phyloP scores from a whole-genome alignment of 1,139 yeast genomes.

The Candida smagusa region DNA sequence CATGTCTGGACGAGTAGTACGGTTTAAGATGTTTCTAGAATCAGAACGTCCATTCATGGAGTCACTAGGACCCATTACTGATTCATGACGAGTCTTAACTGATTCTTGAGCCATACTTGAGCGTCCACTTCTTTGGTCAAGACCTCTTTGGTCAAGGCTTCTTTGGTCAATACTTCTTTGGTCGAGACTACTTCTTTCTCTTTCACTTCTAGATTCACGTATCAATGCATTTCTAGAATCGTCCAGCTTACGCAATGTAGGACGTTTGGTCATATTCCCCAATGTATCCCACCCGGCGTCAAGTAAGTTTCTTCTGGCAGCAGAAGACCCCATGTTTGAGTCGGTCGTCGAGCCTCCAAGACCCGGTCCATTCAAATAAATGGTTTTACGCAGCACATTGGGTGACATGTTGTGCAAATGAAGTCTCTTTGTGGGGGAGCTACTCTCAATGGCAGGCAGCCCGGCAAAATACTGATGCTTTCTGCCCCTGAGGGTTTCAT shows the following conservation, averaged over 20 bases:
- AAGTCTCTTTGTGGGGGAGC: slow-evolving; percentile 30
- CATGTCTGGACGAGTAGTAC: neutral
- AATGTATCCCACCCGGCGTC: slow-evolving; percentile 1
- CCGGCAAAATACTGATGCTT: neutral
- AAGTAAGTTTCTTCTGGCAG: slow-evolving; percentile 3
- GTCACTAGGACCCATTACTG: too few relatives aligned
- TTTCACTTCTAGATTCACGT: too few relatives aligned
- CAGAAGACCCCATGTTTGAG: slow-evolving; percentile 5
- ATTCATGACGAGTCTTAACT: too few relatives aligned
- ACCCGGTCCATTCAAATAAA: slow-evolving; percentile 14
- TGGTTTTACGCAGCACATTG: slow-evolving; percentile 32
- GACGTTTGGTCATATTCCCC: neutral
- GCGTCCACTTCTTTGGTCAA: too few relatives aligned
- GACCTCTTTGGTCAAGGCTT: too few relatives aligned
- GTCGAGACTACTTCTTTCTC: too few relatives aligned
- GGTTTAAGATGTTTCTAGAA: neutral
- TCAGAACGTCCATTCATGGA: neutral
- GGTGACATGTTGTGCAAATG: slow-evolving; percentile 43
- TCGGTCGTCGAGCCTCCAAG: slow-evolving; percentile 3
- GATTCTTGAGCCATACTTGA: too few relatives aligned
- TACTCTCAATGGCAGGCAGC: slow-evolving; percentile 10
- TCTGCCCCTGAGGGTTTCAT: neutral
- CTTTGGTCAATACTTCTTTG: too few relatives aligned
- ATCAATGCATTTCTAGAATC: too few relatives aligned
- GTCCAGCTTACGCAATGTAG: too few relatives aligned